Evolutionary conservation across 306 rosid genomes (phyloP).

Genomic region (cucumber (Cucumis sativus)): DNA sequence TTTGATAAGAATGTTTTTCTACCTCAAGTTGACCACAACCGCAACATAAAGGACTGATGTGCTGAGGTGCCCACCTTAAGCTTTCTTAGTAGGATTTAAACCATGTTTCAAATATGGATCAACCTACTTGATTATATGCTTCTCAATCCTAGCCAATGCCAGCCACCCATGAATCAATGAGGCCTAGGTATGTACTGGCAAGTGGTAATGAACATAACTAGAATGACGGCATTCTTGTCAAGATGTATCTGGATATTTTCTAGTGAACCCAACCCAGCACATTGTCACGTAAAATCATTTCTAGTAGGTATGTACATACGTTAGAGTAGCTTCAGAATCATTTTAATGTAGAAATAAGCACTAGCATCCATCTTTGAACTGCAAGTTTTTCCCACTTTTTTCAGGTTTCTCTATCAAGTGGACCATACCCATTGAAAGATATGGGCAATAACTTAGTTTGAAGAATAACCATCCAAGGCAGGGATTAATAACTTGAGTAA

Average conservation of each 20-base stretch:
- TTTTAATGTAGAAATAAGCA: not conserved
- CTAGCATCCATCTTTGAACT: not conserved
- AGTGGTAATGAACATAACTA: not conserved
- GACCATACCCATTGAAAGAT: not conserved
- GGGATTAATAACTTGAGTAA: not conserved
- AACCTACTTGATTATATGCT: not conserved
- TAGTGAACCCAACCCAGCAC: not conserved
- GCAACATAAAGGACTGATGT: not conserved
- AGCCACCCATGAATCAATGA: not conserved
- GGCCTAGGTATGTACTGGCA: not conserved
- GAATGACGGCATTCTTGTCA: not conserved
- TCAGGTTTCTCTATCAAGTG: not conserved
- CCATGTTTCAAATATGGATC: not conserved
- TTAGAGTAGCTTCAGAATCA: not conserved
- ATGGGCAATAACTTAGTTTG: not conserved
- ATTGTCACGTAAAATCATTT: not conserved
- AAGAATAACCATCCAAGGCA: not conserved
- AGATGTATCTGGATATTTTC: not conserved
- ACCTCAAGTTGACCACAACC: not conserved
- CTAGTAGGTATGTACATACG: not conserved
- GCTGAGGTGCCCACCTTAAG: not conserved
- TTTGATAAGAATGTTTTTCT: not conserved
- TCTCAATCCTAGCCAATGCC: not conserved
- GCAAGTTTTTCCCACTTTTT: not conserved
- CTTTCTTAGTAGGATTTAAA: not conserved